phyloP scores from a whole-genome alignment of 2,329 filamentous ascomycete genomes.

The Fusarium virguliforme region DNA sequence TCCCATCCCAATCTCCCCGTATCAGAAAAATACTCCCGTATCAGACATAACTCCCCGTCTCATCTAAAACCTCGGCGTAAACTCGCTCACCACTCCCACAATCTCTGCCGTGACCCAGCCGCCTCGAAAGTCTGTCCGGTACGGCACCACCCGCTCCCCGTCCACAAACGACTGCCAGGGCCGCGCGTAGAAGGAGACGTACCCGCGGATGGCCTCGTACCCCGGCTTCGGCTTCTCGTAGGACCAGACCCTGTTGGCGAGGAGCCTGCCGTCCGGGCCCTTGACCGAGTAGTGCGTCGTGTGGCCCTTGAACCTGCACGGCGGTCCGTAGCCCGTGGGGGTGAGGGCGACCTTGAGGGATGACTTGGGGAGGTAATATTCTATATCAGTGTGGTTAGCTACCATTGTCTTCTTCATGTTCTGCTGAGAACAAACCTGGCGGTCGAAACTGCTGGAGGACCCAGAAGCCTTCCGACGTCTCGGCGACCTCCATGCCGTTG shows the following conservation, averaged over 20 bases:
- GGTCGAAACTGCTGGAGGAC: conserved; percentile 75
- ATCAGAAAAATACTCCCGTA: conserved; percentile 14
- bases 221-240: conserved; percentile 69
- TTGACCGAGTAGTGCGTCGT: conserved; percentile 72
- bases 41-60: conserved; percentile 10
- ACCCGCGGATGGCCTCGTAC: conserved; percentile 69
- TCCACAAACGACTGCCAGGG: conserved; percentile 76
- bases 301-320: conserved; percentile 74
- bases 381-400: conserved; percentile 51
- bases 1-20: conserved; percentile 16
- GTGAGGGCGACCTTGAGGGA: conserved; percentile 65
- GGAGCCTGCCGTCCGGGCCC: conserved; percentile 58
- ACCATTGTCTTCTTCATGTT: neutral
- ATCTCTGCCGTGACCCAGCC: conserved; percentile 76
- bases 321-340: conserved; percentile 62
- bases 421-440: conserved; percentile 63
- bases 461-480: conserved; percentile 74
- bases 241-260: conserved; percentile 71
- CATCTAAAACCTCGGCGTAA: conserved; percentile 55
- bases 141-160: conserved; percentile 71
- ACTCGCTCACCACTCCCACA: conserved; percentile 66
- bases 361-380: conserved; percentile 73
- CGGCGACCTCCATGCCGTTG: conserved; percentile 69
- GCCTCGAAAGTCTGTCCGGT: conserved; percentile 76
- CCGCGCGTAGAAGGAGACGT: conserved; percentile 73